A percentile compares a stretch with the other conserved stretches of the same genome.
phyloP scores from a whole-genome alignment of 1,284 basidiomycete species.

The Rhizoctonia solani region DNA sequence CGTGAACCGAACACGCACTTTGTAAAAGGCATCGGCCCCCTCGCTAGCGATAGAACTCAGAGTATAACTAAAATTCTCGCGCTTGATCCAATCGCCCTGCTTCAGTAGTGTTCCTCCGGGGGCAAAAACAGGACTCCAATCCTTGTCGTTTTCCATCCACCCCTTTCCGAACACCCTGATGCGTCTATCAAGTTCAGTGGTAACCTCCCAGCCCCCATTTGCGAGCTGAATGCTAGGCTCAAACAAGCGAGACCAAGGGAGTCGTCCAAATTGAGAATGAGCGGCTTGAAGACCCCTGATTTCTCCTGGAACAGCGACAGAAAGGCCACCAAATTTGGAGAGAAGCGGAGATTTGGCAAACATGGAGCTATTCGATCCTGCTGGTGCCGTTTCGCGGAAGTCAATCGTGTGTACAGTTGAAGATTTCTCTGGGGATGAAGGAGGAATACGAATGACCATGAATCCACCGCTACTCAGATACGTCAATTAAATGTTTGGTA shows the following conservation, averaged over 20 bases:
- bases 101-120: constrained; percentile 71
- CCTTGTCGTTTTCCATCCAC: constrained; percentile 69
- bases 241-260: constrained; percentile 79
- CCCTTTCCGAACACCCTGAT: constrained; percentile 24
- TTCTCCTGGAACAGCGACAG: constrained; percentile 87
- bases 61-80: constrained; percentile 71
- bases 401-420: constrained; percentile 78
- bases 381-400: constrained; percentile 87
- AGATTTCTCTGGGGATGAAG: constrained; percentile 47
- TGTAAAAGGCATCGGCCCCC: constrained; percentile 76
- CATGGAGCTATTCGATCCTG: constrained; percentile 73
- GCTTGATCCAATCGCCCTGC: constrained; percentile 73
- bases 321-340: constrained; percentile 73
- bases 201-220: constrained; percentile 62
- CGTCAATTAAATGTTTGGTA: background rate
- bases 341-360: constrained; percentile 56
- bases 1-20: constrained; percentile 49
- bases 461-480: constrained; percentile 72
- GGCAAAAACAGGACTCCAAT: constrained; percentile 82
- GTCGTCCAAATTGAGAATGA: constrained; percentile 74
- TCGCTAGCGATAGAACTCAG: constrained; percentile 65
- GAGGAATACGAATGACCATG: constrained; percentile 83
- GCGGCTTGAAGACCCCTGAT: constrained; percentile 80
- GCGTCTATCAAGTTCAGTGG: constrained; percentile 35
- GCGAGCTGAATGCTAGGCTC: constrained; percentile 77